Conservation (phyloP, 331 rosid species). For the Arachis monticola region DNA sequence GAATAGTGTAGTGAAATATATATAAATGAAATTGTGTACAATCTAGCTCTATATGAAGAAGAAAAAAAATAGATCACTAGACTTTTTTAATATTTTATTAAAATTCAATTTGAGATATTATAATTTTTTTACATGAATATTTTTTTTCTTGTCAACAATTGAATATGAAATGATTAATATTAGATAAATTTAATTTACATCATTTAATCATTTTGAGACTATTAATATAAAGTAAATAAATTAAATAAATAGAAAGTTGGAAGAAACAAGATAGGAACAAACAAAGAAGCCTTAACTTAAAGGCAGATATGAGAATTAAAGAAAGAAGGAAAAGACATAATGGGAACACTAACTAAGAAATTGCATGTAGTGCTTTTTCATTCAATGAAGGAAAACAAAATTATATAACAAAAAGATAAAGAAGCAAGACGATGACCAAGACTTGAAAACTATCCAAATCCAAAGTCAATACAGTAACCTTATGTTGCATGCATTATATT, state of each 20-base stretch:
- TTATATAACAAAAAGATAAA: neutral
- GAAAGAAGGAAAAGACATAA: slow-evolving; percentile 14
- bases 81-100: too few relatives aligned
- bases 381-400: slow-evolving; percentile 14
- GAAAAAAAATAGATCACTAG: neutral
- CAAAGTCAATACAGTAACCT: neutral
- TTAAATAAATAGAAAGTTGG: too few relatives aligned
- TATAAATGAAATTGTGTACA: neutral
- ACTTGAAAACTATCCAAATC: neutral
- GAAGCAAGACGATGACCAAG: neutral
- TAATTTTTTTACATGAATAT: too few relatives aligned
- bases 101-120: too few relatives aligned
- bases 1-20: neutral
- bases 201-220: too few relatives aligned
- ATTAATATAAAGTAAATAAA: too few relatives aligned
- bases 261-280: neutral
- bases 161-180: too few relatives aligned
- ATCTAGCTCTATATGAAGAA: neutral
- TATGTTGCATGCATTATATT: neutral
- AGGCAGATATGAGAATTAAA: neutral
- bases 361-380: slow-evolving; percentile 11
- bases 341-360: slow-evolving; percentile 16
- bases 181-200: too few relatives aligned
- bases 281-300: neutral
- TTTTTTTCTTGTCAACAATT: too few relatives aligned